Base-by-base conservation (phyloP, 306 rosid species). In the Elaeagnus macrophylla region DNA sequence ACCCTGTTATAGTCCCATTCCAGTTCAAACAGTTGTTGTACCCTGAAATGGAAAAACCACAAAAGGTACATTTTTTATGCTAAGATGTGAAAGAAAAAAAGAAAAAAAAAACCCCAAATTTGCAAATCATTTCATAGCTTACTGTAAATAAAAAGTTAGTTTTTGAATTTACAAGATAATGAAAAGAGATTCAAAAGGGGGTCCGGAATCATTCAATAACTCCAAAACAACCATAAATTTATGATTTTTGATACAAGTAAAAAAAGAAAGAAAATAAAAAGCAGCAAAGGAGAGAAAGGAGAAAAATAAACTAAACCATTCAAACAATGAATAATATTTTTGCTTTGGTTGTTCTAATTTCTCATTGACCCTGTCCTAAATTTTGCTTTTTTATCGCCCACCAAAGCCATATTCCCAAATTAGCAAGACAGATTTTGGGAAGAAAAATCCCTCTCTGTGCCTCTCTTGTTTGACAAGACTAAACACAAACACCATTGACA, bases 381-480 rank as follows among this genome's bases (percentile, higher is more conserved):
- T 43, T 68, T 72, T 69, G 48, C 77, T 83, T 62, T 68, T 74
- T 64, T 61, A 53, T 71, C 56, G 52, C 56, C 58, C 74, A 32
- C 67, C 46, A 65, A 62, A 59, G 18, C 60, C 73, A 14, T 36
- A 69, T 38, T 67, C 73, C 59, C 37, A 61, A 75, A 68, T 47
- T 70, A 46, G 61, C 72, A 57, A 65, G 66, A 58, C 2, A 48
- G 68, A 56, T 39, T 69, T 74, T 37, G 7, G 17, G 10, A 8
- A 14, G 19, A 57, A 2, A 36, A 51, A 3, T 20, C 12, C 57
- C 35, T 56, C 54, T 65, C 59, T 16, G n/a, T n/a, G n/a, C n/a
- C 37, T 37, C 39, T 50, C 4, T 37, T 62, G 40, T 37, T 61
- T 65, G 89, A 85, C 79, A 83, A 75, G 93, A 89, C 85, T 77